Percentiles rank a stretch among this genome's conserved stretches.
These are phyloP conservation scores for Rhynchosporium secalis DNA, from an alignment of 2,329 filamentous ascomycete species.

Conservation along the genomic window DNA sequence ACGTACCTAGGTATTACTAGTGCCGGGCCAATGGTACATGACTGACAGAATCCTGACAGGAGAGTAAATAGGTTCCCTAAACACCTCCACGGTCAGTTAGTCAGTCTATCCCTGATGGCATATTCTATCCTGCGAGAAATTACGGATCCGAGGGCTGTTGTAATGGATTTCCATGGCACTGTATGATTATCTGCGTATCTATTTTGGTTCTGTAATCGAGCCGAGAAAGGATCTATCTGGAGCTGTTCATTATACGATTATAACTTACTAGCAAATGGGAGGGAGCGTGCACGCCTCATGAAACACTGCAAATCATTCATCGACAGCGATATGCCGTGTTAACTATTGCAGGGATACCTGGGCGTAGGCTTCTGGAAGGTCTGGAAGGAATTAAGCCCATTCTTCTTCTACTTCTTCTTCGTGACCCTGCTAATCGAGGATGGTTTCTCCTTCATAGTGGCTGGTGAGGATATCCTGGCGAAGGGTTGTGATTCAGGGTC, in stretches of 20 bases:
- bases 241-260: neutral
- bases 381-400: neutral
- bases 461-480: neutral
- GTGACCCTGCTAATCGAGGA: neutral
- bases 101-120: too few relatives aligned
- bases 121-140: too few relatives aligned
- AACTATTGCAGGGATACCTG: neutral
- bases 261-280: too few relatives aligned
- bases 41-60: neutral
- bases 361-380: constrained; percentile 5
- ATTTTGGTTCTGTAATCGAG: neutral
- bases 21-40: too few relatives aligned
- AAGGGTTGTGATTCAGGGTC: constrained; percentile 4
- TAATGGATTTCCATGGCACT: too few relatives aligned
- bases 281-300: neutral
- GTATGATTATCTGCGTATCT: too few relatives aligned
- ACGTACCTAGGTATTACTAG: too few relatives aligned
- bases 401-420: too few relatives aligned
- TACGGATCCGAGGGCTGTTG: too few relatives aligned
- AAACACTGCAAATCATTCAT: neutral
- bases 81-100: neutral
- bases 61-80: constrained; percentile 8
- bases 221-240: neutral
- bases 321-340: neutral
- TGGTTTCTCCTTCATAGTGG: neutral